Base-by-base conservation (phyloP, 1,284 basidiomycete genomes). In the Somion occarium region DNA sequence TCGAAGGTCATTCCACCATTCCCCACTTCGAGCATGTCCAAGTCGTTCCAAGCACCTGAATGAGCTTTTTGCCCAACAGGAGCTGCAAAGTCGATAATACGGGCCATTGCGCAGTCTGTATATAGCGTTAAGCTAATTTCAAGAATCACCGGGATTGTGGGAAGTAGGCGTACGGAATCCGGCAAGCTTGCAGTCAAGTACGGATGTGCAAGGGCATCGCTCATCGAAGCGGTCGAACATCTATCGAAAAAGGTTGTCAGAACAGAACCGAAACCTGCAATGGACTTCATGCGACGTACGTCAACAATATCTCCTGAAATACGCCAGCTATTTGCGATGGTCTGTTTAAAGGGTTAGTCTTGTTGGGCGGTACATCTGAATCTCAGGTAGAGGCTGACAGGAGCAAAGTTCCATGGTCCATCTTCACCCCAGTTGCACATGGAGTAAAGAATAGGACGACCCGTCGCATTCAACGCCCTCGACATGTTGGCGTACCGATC, bases 381-480 rank as follows among this genome's bases (percentile, higher is more conserved):
- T 11, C 34, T 9, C 30, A 11, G 37, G n/a, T 3, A 46, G 3
- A 24, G 45, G 54, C 67, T 23, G 44, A 71, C 70, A 13, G 62
- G 57, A 11, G 69, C 75, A 63, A 73, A 77, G 52, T 75, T 75
- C 70, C 75, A 78, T 0, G 74, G 67, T 0, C 65, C 63, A 51
- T 76, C 73, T 51, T 73, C 70, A 39, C 72, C 71, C 74, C 74
- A 76, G 53, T 75, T 73, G 56, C 75, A 77, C 66, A 76, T 69
- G 5, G 73, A 72, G 55, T 75, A 77, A 19, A 78, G 57, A 44
- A 76, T 75, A 1, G 71, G 69, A n/a, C 73, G 66, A 0, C 74
- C 74, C 0, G 75, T 76, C 1, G 69, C 69, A 50, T 72, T 70
- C n/a, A 80, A 60, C 0, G 77, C 76, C 4, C 65, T 59, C 2